These are phyloP conservation scores for Metroxylon sagu DNA, from an alignment of 176 grass and related monocot genomes.

Conservation along the genomic window DNA sequence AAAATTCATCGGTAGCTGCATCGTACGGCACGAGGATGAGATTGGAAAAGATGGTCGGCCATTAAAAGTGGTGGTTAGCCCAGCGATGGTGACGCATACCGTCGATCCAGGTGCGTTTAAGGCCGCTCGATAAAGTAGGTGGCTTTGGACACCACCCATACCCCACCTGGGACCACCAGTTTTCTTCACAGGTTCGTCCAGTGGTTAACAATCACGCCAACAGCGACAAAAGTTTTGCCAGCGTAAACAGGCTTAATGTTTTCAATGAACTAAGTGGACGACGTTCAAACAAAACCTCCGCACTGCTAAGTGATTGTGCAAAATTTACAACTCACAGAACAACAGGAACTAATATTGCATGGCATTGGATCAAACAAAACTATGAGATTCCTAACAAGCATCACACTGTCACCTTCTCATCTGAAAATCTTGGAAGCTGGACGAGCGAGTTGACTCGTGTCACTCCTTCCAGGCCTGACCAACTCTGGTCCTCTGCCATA, in stretches of 20 bases:
- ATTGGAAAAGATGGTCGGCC: too few relatives aligned
- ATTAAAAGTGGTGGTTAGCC: too few relatives aligned
- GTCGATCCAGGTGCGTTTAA: too few relatives aligned
- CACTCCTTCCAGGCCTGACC: constrained; percentile 81
- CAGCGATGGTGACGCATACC: too few relatives aligned
- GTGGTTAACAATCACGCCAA: background rate
- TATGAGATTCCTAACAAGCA: constrained; percentile 3
- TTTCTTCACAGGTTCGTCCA: background rate
- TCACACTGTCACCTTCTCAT: constrained; percentile 47
- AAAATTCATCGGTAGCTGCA: too few relatives aligned
- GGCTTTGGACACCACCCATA: too few relatives aligned
- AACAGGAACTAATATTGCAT: constrained; percentile 22
- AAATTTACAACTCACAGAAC: constrained; percentile 46
- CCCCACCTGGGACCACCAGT: too few relatives aligned
- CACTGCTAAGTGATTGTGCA: constrained; percentile 2
- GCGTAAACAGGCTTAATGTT: background rate
- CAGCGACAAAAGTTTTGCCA: background rate
- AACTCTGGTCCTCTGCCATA: constrained; percentile 32
- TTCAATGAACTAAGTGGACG: background rate
- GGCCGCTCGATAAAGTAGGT: too few relatives aligned
- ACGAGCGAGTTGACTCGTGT: constrained; percentile 88
- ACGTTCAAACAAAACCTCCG: constrained; percentile 1
- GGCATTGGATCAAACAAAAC: too few relatives aligned
- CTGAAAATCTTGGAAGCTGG: constrained; percentile 86
- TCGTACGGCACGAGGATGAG: too few relatives aligned